Evolutionary conservation across 805 yeast species (phyloP).

Genomic region (Candida suzukii): DNA sequence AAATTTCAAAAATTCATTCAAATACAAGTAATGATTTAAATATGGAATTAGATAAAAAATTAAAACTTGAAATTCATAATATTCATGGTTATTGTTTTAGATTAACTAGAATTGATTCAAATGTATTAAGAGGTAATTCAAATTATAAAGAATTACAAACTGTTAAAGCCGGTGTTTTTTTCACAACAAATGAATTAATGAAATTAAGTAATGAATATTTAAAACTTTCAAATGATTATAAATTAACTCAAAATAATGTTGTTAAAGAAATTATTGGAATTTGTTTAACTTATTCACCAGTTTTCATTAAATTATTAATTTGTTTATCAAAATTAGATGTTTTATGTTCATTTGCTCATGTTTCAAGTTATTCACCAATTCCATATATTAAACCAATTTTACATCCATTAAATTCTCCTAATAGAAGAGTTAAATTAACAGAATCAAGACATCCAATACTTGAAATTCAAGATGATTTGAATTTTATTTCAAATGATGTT

Average conservation of each 20-base stretch:
- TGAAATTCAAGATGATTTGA: slow-evolving; percentile 84
- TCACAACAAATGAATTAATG: slow-evolving; percentile 65
- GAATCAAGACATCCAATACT: slow-evolving; percentile 94
- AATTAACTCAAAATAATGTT: slow-evolving; percentile 65
- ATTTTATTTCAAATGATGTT: slow-evolving; percentile 92
- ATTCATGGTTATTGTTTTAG: slow-evolving; percentile 94
- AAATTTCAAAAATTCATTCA: slow-evolving; percentile 54
- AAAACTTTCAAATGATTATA: slow-evolving; percentile 59
- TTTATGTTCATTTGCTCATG: slow-evolving; percentile 77
- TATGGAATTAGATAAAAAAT: slow-evolving; percentile 79
- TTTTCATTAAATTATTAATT: slow-evolving; percentile 60
- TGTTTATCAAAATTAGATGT: slow-evolving; percentile 76
- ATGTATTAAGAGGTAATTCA: slow-evolving; percentile 57
- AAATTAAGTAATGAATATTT: slow-evolving; percentile 52
- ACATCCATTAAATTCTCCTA: slow-evolving; percentile 40
- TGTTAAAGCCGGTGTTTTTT: slow-evolving; percentile 91
- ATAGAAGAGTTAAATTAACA: slow-evolving; percentile 45
- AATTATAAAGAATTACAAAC: slow-evolving; percentile 78
- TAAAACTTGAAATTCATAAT: slow-evolving; percentile 83
- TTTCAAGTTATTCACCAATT: slow-evolving; percentile 71
- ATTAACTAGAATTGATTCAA: slow-evolving; percentile 84
- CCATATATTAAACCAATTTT: slow-evolving; percentile 72
- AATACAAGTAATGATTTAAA: slow-evolving; percentile 66
- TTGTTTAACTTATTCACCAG: slow-evolving; percentile 73
- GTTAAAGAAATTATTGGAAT: slow-evolving; percentile 80